Evolutionary conservation across 1,284 basidiomycete species (phyloP), one percentile per base, ranked within the genome.

Genomic region (Apiotrichum gamsii): DNA sequence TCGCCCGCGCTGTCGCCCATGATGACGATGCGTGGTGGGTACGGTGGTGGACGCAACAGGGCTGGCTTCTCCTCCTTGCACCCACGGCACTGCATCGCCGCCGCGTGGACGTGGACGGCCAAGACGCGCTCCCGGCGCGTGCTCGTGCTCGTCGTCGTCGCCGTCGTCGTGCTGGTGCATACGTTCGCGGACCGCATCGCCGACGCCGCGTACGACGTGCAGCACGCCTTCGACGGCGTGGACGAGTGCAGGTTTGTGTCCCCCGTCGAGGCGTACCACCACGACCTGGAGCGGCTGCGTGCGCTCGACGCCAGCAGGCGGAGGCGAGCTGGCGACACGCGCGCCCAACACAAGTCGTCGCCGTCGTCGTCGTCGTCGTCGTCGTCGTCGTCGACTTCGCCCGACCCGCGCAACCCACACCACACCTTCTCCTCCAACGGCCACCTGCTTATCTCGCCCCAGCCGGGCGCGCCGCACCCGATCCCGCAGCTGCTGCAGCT

Each of bases 401-500:
- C 39, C 6, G 16, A 10, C 25, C 24, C 39, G 15, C 36, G 28
- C 14, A 14, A 18, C 18, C 16, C 8, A n/a, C 50, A 60, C 35
- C 61, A 66, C 49, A 47, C 45, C 13, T 71, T 60, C 54, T 67
- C 66, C 3, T 48, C 62, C 3, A 67, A 67, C 0, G 71, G 71
- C 10, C 71, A 72, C 47, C 51, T 72, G 10, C 44, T 70, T 20
- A 43, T 70, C 31, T 61, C 65, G 5, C n/a, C 47, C 24, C 52
- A 59, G 33, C 39, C 52, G 9, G 51, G 57, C 8, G 47, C 63
- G 5, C 53, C 79, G 13, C 89, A 93, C 67, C 88, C 89, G 2
- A 90, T 91, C 54, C 79, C 84, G 0, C 72, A 73, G 39, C 78
- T 94, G 41, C 87, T 94, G 75, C 77, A 78, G 3, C 78, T 86